Conservation (phyloP, 78 protist species). For the Ministeria vibrans region DNA sequence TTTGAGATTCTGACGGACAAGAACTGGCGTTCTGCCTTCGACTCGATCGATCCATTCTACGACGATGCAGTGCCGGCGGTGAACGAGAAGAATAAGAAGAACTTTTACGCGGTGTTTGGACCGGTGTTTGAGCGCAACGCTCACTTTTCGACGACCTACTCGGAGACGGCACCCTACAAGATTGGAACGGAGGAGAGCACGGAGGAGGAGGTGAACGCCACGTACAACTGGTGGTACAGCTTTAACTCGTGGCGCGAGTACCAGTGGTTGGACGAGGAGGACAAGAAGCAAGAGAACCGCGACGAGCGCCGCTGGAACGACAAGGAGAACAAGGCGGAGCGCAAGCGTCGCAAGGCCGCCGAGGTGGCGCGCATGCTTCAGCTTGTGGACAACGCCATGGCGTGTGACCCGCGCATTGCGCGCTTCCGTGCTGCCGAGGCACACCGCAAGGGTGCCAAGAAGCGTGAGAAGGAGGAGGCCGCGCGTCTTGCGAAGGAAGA, state of each 20-base stretch:
- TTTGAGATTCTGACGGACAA: slow-evolving; percentile 59
- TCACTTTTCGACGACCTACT: slow-evolving; percentile 6
- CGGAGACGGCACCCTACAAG: slow-evolving; percentile 47
- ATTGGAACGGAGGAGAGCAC: slow-evolving; percentile 54
- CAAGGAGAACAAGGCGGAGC: slow-evolving; percentile 56
- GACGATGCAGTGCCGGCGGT: slow-evolving; percentile 62
- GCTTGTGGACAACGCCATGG: slow-evolving; percentile 42
- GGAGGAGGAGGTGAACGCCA: slow-evolving; percentile 48
- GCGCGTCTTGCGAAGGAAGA: slow-evolving; percentile 47
- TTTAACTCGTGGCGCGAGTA: slow-evolving; percentile 86
- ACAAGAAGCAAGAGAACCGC: slow-evolving; percentile 48
- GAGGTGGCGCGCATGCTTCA: slow-evolving; percentile 38
- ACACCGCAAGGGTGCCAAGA: not conserved
- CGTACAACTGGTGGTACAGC: slow-evolving; percentile 76
- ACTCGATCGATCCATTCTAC: slow-evolving; percentile 63
- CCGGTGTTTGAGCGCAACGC: slow-evolving; percentile 54
- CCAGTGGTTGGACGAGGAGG: slow-evolving; percentile 58
- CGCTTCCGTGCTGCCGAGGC: not conserved
- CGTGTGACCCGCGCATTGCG: slow-evolving; percentile 37
- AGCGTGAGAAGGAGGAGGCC: slow-evolving; percentile 31
- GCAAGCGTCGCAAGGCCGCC: slow-evolving; percentile 36
- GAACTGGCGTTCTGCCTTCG: slow-evolving; percentile 60
- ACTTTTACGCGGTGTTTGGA: slow-evolving; percentile 47
- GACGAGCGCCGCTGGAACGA: slow-evolving; percentile 83
- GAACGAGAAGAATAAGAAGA: slow-evolving; percentile 7